Conservation (phyloP, 2,329 filamentous ascomycete genomes). For the Paramyrothecium sp. region DNA sequence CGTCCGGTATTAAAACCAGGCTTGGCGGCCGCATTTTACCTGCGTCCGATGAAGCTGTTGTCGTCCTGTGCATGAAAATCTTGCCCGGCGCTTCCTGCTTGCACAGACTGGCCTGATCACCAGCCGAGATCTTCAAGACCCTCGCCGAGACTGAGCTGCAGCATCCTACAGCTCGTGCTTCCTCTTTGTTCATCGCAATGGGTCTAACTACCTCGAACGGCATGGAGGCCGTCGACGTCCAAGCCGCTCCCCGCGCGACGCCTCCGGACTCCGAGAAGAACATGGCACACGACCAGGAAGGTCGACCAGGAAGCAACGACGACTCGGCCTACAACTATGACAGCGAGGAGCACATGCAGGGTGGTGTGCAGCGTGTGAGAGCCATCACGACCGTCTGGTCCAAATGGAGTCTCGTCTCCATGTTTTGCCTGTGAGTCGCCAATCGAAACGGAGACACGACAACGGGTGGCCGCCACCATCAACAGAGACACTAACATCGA, state of each 20-base stretch:
- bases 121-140: no score
- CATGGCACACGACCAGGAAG: neutral
- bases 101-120: no score
- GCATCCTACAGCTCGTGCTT: neutral
- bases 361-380: conserved; percentile 33
- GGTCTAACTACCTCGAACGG: no score
- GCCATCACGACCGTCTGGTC: conserved; percentile 37
- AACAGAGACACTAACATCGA: conserved; percentile 15
- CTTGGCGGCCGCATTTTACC: no score
- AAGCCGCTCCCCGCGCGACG: neutral
- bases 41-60: no score
- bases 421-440: conserved; percentile 34
- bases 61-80: no score
- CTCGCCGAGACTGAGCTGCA: no score
- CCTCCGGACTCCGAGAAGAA: neutral
- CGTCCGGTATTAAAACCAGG: no score
- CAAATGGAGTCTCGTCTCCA: conserved; percentile 29
- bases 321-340: neutral
- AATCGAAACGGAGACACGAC: neutral
- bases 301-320: neutral
- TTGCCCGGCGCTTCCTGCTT: no score
- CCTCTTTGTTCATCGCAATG: no score
- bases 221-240: neutral
- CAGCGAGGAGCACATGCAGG: conserved; percentile 18
- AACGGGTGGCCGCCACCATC: no score